A percentile compares a stretch with the other conserved stretches of the same genome.
These are phyloP conservation scores for Fraxinus pennsylvanica DNA, from an alignment of 257 asterid genomes.

Conservation along the genomic window DNA sequence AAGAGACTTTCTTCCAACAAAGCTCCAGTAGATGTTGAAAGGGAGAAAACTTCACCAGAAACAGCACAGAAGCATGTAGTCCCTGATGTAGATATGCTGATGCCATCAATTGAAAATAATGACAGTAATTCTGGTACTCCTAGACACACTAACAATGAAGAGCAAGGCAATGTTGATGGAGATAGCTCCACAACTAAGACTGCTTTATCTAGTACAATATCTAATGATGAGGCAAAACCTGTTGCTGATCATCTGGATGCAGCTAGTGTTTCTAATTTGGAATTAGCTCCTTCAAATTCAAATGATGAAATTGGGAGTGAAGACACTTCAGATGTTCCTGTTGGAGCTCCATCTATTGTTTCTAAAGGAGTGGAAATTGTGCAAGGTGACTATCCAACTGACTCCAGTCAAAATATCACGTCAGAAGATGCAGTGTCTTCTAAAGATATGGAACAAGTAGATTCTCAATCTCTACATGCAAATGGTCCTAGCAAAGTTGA, in stretches of 20 bases:
- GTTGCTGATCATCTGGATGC: conserved; percentile 41
- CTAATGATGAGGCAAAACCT: conserved; percentile 47
- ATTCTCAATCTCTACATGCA: conserved; percentile 42
- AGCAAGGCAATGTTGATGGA: conserved; percentile 40
- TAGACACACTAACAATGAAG: conserved; percentile 39
- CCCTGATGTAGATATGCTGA: conserved; percentile 38
- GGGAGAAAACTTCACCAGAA: conserved; percentile 42
- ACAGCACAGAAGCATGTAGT: conserved; percentile 46
- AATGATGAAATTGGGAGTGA: conserved; percentile 41
- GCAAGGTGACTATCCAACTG: conserved; percentile 41
- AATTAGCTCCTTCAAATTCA: conserved; percentile 36
- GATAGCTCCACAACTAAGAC: conserved; percentile 47
- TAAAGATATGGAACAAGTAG: conserved; percentile 38
- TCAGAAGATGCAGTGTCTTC: conserved; percentile 43
- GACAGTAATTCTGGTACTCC: conserved; percentile 39
- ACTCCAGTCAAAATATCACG: conserved; percentile 43
- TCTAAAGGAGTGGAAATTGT: conserved; percentile 41
- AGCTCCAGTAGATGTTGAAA: conserved; percentile 47
- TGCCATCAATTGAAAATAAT: conserved; percentile 36
- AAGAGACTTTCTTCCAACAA: conserved; percentile 55
- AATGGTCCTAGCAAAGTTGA: conserved; percentile 45
- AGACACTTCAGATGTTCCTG: conserved; percentile 39
- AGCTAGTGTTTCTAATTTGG: conserved; percentile 44
- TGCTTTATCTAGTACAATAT: conserved; percentile 46
- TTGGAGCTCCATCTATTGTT: conserved; percentile 37